phyloP scores from a whole-genome alignment of 2,329 filamentous ascomycete genomes.

The Trematosphaeria pertusa region DNA sequence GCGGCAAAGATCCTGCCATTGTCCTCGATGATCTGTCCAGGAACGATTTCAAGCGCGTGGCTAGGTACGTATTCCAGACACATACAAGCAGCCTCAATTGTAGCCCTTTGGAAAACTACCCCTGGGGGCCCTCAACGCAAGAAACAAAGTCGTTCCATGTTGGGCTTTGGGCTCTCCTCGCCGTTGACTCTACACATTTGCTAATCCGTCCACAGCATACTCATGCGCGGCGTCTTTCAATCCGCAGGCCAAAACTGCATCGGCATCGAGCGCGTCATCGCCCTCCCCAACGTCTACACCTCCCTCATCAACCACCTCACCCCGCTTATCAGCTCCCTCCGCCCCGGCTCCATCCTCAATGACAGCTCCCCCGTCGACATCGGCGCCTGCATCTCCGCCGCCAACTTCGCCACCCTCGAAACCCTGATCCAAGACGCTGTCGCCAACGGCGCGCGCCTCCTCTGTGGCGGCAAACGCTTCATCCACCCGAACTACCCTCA shows the following conservation, averaged over 20 bases:
- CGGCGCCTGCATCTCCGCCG: constrained; percentile 86
- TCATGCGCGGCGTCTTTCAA: constrained; percentile 93
- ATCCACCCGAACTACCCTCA: constrained; percentile 74
- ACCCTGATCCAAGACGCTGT: constrained; percentile 79
- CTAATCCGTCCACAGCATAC: no score
- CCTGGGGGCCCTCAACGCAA: no score
- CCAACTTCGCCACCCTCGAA: constrained; percentile 78
- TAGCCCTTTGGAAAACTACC: no score
- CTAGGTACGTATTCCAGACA: no score
- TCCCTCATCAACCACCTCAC: constrained; percentile 73
- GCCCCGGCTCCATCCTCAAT: constrained; percentile 74
- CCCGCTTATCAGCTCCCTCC: constrained; percentile 75
- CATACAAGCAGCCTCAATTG: no score
- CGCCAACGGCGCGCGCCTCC: constrained; percentile 75
- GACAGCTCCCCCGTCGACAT: constrained; percentile 69
- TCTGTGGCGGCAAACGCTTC: constrained; percentile 78
- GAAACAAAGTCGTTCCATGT: no score
- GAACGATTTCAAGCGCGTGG: constrained; percentile 70
- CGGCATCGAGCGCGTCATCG: constrained; percentile 92
- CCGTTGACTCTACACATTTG: no score
- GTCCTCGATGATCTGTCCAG: constrained; percentile 80
- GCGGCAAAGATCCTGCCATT: constrained; percentile 92
- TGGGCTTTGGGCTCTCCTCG: no score
- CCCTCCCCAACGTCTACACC: constrained; percentile 77
- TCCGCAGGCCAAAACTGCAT: constrained; percentile 97